Percentiles rank a stretch among this genome's conserved stretches.
These are phyloP conservation scores for Cronartium quercuum DNA, from an alignment of 1,284 basidiomycete species.

Conservation along the genomic window DNA sequence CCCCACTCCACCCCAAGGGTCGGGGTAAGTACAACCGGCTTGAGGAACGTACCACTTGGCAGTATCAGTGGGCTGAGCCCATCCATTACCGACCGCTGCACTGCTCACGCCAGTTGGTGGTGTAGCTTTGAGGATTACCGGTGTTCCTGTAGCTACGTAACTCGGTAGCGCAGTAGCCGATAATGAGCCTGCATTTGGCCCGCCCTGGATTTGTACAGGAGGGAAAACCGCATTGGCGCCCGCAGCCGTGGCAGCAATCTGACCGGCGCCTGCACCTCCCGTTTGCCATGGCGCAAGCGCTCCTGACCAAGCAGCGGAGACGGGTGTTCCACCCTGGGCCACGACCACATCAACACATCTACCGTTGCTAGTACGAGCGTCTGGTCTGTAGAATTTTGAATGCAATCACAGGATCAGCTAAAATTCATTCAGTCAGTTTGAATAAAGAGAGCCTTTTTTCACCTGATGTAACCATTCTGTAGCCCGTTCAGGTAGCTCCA, in stretches of 20 bases:
- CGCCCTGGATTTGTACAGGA: slow-evolving; percentile 20
- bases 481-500: slow-evolving; percentile 32
- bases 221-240: slow-evolving; percentile 23
- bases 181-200: slow-evolving; percentile 8
- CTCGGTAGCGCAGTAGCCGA: slow-evolving; percentile 1
- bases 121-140: slow-evolving; percentile 20
- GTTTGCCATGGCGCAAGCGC: slow-evolving; percentile 25
- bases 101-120: neutral
- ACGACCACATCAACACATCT: slow-evolving; percentile 21
- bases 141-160: slow-evolving; percentile 18
- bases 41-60: slow-evolving; percentile 22
- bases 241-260: slow-evolving; percentile 7
- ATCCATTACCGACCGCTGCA: slow-evolving; percentile 10
- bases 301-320: neutral
- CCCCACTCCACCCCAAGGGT: slow-evolving; percentile 37
- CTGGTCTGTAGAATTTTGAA: slow-evolving; percentile 3
- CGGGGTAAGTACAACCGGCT: slow-evolving; percentile 30
- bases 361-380: slow-evolving; percentile 38
- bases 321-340: slow-evolving; percentile 22
- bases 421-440: neutral
- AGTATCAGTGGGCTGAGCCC: slow-evolving; percentile 25
- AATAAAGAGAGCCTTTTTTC: neutral
- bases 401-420: neutral
- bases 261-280: slow-evolving; percentile 20
- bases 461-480: slow-evolving; percentile 36